phyloP scores from a whole-genome alignment of 805 yeast genomes.

The Candida peoriensis region DNA sequence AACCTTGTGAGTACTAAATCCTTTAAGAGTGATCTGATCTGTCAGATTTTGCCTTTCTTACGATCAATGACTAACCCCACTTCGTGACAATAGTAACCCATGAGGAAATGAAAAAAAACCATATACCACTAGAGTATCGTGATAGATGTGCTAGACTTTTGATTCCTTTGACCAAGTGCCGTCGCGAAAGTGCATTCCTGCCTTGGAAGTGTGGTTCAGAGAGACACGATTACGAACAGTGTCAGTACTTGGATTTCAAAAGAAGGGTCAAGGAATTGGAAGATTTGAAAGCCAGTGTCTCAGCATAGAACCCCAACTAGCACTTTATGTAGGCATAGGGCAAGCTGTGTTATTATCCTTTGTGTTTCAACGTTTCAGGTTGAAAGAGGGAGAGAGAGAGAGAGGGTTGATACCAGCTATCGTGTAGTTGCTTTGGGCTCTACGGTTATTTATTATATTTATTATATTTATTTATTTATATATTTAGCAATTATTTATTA shows the following conservation, averaged over 20 bases:
- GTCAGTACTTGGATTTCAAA: constrained; percentile 76
- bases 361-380: neutral
- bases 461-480: constrained; percentile 2
- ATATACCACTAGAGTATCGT: constrained; percentile 74
- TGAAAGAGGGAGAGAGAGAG: too few relatives aligned
- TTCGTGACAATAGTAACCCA: constrained; percentile 60
- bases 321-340: neutral
- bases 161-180: constrained; percentile 58
- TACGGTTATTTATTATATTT: neutral
- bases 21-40: neutral
- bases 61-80: neutral
- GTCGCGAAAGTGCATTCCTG: constrained; percentile 48
- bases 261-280: constrained; percentile 74
- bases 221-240: constrained; percentile 80
- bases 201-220: constrained; percentile 76
- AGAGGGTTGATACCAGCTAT: too few relatives aligned
- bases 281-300: constrained; percentile 44
- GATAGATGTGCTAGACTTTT: constrained; percentile 74
- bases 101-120: constrained; percentile 76
- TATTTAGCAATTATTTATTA: constrained; percentile 5
- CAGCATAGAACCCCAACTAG: neutral
- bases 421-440: too few relatives aligned
- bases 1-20: constrained; percentile 26
- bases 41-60: neutral
- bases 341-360: neutral